Percentiles rank a stretch among this genome's conserved stretches.
phyloP scores from a whole-genome alignment of 2,329 filamentous ascomycete species.

The Xylariaceae sp. region DNA sequence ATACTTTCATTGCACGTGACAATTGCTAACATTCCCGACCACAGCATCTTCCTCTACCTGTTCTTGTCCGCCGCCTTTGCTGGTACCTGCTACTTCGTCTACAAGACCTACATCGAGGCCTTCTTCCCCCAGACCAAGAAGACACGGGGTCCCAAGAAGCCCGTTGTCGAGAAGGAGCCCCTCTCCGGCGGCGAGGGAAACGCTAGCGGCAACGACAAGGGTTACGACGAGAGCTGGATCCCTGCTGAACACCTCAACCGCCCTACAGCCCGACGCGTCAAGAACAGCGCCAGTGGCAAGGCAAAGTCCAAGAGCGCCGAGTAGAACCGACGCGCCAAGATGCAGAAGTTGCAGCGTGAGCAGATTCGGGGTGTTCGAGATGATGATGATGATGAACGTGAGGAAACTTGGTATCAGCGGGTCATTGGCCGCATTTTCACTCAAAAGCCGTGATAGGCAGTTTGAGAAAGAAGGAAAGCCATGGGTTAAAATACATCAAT shows the following conservation, averaged over 20 bases:
- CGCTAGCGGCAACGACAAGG: conserved; percentile 62
- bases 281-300: conserved; percentile 51
- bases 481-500: conserved; percentile 1
- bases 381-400: background rate
- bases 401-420: conserved; percentile 6
- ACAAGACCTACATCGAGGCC: conserved; percentile 94
- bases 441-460: conserved; percentile 1
- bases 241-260: conserved; percentile 83
- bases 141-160: conserved; percentile 43
- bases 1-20: conserved; percentile 6
- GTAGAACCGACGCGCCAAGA: conserved; percentile 22
- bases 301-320: conserved; percentile 34
- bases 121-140: conserved; percentile 86
- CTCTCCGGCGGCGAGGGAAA: conserved; percentile 68
- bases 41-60: conserved; percentile 93
- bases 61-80: conserved; percentile 74
- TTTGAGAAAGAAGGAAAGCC: conserved; percentile 1
- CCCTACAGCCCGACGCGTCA: conserved; percentile 65
- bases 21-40: conserved; percentile 43
- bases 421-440: conserved; percentile 1
- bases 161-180: conserved; percentile 47
- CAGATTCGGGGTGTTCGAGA: background rate
- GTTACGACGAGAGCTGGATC: conserved; percentile 92
- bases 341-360: background rate
- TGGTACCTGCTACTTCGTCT: conserved; percentile 89